Base-by-base conservation (phyloP, 1,139 yeast species). In the Debaryomyces sp. region DNA sequence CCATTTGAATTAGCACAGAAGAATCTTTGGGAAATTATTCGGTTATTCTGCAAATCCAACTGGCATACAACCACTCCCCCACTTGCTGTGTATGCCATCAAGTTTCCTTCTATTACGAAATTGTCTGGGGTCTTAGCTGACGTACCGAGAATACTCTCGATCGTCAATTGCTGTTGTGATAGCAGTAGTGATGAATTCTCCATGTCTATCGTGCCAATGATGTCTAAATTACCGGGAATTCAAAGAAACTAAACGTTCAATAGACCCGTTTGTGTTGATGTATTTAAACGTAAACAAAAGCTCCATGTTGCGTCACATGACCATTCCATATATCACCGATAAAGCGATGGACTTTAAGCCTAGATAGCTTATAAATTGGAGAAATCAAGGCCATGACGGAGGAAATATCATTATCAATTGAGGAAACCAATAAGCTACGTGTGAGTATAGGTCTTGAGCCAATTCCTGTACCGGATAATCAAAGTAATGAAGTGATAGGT, bases 1-100 rank as follows among this genome's bases (percentile, higher is more conserved):
- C 45, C 22, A 45, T 50, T 54, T 30, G 56, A 55, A 49, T 77
- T 78, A 27, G 84, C 85, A 62, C 82, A 79, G 57, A 77, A 80
- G 57, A 80, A 80, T 50, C 82, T 62, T 55, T 80, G 85, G 45
- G 61, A 50, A 15, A 53, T 41, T 0, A 66, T 55, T 27, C 48
- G 43, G 21, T 55, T 55, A 3, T 53, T 54, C 5, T 24, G 37
- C 27, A 39, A 36, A 45, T 67, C 61, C 1, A 75, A 49, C 24
- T 62, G 57, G 39, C 79, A 66, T 4, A 82, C 81, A 4, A 84
- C 86, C 0, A 83, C 88, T 0, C 89, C 89, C 6, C 88, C 87
- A 44, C 89, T 84, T 4, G 87, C 87, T 1, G 82, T 75, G 56
- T 84, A 84, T 0, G 85, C 89, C 12, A 85, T 57, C 5, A 68